Evolutionary conservation across 179 eudicot genomes (phyloP).

Genomic region (Spinacia oleracea): DNA sequence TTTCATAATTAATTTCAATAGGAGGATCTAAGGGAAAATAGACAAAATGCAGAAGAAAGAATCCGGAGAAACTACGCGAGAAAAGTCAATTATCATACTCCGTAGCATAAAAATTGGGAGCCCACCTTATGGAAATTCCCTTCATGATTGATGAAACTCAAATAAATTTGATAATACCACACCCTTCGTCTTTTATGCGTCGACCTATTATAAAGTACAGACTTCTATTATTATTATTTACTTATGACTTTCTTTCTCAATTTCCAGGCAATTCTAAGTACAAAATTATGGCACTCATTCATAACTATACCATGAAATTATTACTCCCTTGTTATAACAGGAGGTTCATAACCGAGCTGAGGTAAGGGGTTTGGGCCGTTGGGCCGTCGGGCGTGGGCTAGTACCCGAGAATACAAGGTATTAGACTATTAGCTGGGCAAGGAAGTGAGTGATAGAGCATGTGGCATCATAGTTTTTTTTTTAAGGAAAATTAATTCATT

Average conservation of each 20-base stretch:
- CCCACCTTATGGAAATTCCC: conserved; percentile 18
- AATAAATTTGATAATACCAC: conserved; percentile 5
- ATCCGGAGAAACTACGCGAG: conserved; percentile 1
- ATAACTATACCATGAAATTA: too few species aligned
- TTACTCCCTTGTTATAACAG: not conserved
- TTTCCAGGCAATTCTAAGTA: not conserved
- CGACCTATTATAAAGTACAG: conserved; percentile 2
- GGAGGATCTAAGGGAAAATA: not conserved
- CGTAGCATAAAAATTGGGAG: conserved; percentile 8
- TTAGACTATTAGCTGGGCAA: too few species aligned
- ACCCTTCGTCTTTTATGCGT: not conserved
- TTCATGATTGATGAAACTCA: conserved; percentile 13
- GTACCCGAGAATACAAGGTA: too few species aligned
- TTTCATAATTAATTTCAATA: not conserved
- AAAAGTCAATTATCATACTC: conserved; percentile 6
- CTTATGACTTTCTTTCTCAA: not conserved
- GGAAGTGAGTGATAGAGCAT: too few species aligned
- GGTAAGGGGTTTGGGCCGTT: not conserved
- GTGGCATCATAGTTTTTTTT: too few species aligned
- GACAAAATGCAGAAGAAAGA: not conserved
- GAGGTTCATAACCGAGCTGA: too few species aligned
- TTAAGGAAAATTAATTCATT: too few species aligned
- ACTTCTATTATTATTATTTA: not conserved
- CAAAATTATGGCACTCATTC: not conserved
- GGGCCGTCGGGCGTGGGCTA: too few species aligned